phyloP scores from a whole-genome alignment of 176 grass and related monocot genomes.

The Juncus effusus region DNA sequence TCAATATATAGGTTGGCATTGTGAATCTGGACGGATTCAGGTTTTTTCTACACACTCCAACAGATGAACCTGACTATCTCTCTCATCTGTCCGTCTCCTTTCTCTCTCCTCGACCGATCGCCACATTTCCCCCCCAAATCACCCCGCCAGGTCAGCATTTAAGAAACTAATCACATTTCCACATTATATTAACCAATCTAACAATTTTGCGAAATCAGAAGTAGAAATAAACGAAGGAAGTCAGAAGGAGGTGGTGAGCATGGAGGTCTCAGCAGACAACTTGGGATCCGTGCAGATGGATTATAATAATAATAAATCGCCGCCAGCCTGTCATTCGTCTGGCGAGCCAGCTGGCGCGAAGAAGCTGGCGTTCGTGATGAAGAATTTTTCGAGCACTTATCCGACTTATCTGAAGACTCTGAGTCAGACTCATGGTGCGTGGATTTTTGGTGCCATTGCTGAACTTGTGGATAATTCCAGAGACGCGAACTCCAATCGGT shows the following conservation, averaged over 20 bases:
- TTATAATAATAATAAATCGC: background rate
- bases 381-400: slow-evolving; percentile 61
- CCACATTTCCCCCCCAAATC: no score
- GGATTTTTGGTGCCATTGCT: slow-evolving; percentile 91
- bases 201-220: background rate
- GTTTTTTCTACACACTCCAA: no score
- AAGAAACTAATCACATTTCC: background rate
- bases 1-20: background rate
- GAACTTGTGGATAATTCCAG: slow-evolving; percentile 90
- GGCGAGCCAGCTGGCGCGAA: slow-evolving; percentile 40
- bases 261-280: slow-evolving; percentile 31
- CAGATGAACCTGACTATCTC: background rate
- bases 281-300: background rate
- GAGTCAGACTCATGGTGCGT: slow-evolving; percentile 77
- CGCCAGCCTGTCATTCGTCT: slow-evolving; percentile 29
- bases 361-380: slow-evolving; percentile 26
- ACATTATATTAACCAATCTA: background rate
- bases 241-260: slow-evolving; percentile 35
- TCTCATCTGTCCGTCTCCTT: no score
- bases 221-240: slow-evolving; percentile 17
- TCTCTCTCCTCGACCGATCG: no score
- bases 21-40: background rate
- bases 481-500: slow-evolving; percentile 77
- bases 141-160: background rate
- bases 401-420: slow-evolving; percentile 77